Conservation (phyloP, 2,329 filamentous ascomycete genomes). For the Penicillium sp. region DNA sequence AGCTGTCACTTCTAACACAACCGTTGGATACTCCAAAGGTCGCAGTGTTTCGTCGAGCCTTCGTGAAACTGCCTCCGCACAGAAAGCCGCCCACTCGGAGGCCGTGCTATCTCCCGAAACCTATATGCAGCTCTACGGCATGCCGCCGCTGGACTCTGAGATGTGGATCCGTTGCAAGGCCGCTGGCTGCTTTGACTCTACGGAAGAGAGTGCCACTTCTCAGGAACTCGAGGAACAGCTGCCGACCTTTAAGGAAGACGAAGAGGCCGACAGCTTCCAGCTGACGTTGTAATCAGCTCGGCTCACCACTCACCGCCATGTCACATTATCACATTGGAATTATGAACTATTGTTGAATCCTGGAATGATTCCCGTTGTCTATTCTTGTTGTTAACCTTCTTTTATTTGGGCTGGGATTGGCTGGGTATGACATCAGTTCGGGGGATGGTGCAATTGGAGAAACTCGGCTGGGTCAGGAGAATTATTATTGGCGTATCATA, state of each 20-base stretch:
- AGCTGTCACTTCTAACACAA: conserved; percentile 73
- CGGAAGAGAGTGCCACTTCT: conserved; percentile 24
- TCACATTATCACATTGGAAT: conserved; percentile 12
- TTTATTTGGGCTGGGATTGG: conserved; percentile 11
- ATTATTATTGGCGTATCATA: conserved; percentile 23
- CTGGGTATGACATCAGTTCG: conserved; percentile 7
- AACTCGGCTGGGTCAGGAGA: conserved; percentile 11
- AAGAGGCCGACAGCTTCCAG: conserved; percentile 46
- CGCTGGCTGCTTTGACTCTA: conserved; percentile 43
- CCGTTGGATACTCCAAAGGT: conserved; percentile 83
- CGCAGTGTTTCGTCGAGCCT: conserved; percentile 49
- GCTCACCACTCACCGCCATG: neutral
- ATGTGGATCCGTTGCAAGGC: conserved; percentile 49
- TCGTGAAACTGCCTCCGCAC: conserved; percentile 33
- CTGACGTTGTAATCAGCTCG: conserved; percentile 38
- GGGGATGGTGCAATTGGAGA: conserved; percentile 11
- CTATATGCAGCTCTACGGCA: conserved; percentile 49
- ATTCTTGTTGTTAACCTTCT: conserved; percentile 15
- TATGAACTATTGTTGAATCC: conserved; percentile 2
- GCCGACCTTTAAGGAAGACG: conserved; percentile 43
- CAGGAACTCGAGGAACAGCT: conserved; percentile 34
- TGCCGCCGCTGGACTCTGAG: conserved; percentile 47
- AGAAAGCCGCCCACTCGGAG: conserved; percentile 28
- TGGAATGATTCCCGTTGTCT: neutral
- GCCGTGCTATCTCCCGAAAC: conserved; percentile 45